Percentiles rank a stretch among this genome's conserved stretches.
Evolutionary conservation across 2,329 filamentous ascomycete genomes (phyloP).

Genomic region (Phaeoacremonium minimum): DNA sequence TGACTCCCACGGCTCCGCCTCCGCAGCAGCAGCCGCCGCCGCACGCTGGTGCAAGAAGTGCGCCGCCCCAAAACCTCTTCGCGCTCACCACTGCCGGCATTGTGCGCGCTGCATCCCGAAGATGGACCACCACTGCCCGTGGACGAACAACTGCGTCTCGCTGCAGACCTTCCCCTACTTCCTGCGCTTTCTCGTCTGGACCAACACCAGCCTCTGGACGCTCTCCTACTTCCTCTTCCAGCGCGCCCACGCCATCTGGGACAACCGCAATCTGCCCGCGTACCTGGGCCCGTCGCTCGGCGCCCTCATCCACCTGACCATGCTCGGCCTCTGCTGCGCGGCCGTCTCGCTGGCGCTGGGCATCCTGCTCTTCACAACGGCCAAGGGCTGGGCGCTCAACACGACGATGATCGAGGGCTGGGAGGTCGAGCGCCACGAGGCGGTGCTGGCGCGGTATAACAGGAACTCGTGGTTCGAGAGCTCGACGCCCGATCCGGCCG

Average conservation of each 20-base stretch:
- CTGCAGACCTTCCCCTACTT: slow-evolving; percentile 81
- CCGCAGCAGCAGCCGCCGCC: slow-evolving; percentile 15
- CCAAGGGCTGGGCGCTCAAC: slow-evolving; percentile 64
- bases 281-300: slow-evolving; percentile 66
- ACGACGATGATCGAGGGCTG: slow-evolving; percentile 78
- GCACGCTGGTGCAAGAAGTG: slow-evolving; percentile 73
- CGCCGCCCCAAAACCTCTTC: slow-evolving; percentile 66
- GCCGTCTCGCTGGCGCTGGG: slow-evolving; percentile 57
- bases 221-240: slow-evolving; percentile 57
- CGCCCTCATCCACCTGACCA: slow-evolving; percentile 57
- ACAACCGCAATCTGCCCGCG: slow-evolving; percentile 60
- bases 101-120: slow-evolving; percentile 72
- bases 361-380: slow-evolving; percentile 61
- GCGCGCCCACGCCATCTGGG: slow-evolving; percentile 58
- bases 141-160: slow-evolving; percentile 80
- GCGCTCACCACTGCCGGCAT: slow-evolving; percentile 77
- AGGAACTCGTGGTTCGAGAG: slow-evolving; percentile 34
- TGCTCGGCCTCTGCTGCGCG: slow-evolving; percentile 53
- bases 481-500: slow-evolving; percentile 22
- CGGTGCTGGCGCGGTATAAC: slow-evolving; percentile 44
- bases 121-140: slow-evolving; percentile 87
- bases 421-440: slow-evolving; percentile 64
- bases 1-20: slow-evolving; percentile 15
- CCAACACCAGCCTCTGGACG: slow-evolving; percentile 60
- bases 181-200: slow-evolving; percentile 69